Evolutionary conservation across 768 basidiomycete genomes (phyloP).

Genomic region (Kwoniella dejecticola): DNA sequence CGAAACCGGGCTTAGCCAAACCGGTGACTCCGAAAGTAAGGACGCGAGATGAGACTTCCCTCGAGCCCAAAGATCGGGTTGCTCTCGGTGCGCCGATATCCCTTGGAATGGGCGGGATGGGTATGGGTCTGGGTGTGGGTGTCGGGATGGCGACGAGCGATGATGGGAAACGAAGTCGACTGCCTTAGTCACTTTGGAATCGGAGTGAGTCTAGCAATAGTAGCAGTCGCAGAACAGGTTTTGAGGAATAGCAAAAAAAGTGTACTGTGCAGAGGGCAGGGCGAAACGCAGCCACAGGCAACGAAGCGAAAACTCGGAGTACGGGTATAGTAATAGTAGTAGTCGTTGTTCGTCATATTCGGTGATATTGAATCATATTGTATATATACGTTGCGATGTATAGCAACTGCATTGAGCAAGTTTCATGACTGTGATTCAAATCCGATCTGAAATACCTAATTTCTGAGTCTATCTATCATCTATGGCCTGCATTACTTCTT

Average conservation of each 20-base stretch:
- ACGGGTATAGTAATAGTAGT: background rate
- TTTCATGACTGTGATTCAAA: no score
- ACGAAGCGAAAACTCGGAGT: no score
- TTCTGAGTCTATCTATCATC: no score
- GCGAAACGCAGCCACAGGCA: no score
- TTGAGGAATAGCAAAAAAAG: background rate
- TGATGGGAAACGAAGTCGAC: constrained; percentile 2
- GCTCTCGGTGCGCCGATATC: constrained; percentile 10
- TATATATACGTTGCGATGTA: constrained; percentile 15
- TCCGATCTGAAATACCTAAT: no score
- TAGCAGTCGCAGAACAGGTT: background rate
- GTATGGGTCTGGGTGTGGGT: no score
- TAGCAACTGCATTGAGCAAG: background rate
- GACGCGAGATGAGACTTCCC: constrained; percentile 17
- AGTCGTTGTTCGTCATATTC: background rate
- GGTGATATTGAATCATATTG: background rate
- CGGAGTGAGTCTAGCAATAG: background rate
- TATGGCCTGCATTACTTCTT: no score
- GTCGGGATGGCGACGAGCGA: background rate
- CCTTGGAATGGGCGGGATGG: background rate
- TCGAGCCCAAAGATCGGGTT: constrained; percentile 17
- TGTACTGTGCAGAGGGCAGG: no score
- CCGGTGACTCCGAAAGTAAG: constrained; percentile 28
- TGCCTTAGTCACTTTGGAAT: background rate
- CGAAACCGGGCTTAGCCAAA: constrained; percentile 18